Base-by-base conservation (phyloP, 345 rosid genomes). In the Populus deltoides region DNA sequence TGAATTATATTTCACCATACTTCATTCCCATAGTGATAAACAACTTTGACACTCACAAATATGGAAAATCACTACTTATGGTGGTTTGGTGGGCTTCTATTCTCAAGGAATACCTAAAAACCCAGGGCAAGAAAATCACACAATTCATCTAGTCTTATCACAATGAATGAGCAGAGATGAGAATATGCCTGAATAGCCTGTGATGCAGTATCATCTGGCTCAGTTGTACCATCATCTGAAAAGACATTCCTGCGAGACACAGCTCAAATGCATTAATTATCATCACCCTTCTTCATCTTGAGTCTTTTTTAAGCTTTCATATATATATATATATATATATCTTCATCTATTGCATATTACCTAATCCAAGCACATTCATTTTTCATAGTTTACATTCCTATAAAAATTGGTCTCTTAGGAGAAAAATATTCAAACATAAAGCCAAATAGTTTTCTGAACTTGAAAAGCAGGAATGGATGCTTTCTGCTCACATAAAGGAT, bases 201-300 rank as follows among this genome's bases (percentile, higher is more conserved):
- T 68, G 86, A 81, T 27, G 92, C 94, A 70, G 89, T 70, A 80
- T 71, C 83, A 61, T 86, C 90, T 69, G 92, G 97, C 84, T 87
- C 85, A 71, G 90, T 81, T 39, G 85, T 75, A 63, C 97, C 99
- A 85, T 90, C 95, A 74, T 96, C 97, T 47, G 93, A 93, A 71
- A 96, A 92, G 61, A 93, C 74, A 81, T 96, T 96, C 91, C 99
- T 96, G 90, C 86, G 83, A 71, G n/a, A 43, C 18, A 81, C 11
- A 33, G 36, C 35, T 15, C 22, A 74, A 27, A 22, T 43, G 45
- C 22, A 67, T 33, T 45, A 75, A 33, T 33, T 43, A 43, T 43
- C 47, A 43, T 43, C 15, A 43, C 47, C 47, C 11, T 43, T 43
- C 47, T 43, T 43, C 47, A 43, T 43, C 12, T 43, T 43, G 47